Evolutionary conservation across 2,329 filamentous ascomycete genomes (phyloP), one percentile per base, ranked within the genome.

Genomic region (Xylariales sp.): DNA sequence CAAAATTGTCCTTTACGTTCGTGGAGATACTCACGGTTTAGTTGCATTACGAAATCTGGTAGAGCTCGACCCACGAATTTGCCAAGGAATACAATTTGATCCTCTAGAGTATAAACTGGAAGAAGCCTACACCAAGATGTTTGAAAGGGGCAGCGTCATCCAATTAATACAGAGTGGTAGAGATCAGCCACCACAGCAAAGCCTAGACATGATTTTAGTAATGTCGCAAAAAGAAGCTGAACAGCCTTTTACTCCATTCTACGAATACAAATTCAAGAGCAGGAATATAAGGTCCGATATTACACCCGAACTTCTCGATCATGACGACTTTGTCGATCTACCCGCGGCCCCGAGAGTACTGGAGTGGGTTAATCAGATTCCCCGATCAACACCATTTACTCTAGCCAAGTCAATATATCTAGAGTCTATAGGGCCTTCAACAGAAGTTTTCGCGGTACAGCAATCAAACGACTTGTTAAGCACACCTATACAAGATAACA

Each of bases 21-120:
- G 33, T 5, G 33, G 33, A 10, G 23, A 37, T 7, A 20, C 24
- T 10, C 19, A 18, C 28, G n/a, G 20, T n/a, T 13, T 35, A 25
- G 20, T 29, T 20, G 42, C 41, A 29, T 12, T 42, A 11, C 36
- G 42, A 12, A 42, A 42, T 20, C 5, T 44, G 28, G 36, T 23
- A 24, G 35, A 42, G 12, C 6, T 33, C 21, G 18, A 39, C 16
- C 15, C 29, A 17, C 16, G 17, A 10, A n/a, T n/a, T 33, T 39
- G 11, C 11, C 40, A 5, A 24, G 14, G 12, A 39, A 5, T 14
- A 20, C 40, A 8, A 12, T 44, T 6, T 16, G 42, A 4, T 39
- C 42, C 23, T 36, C 30, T n/a, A 33, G 37, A 29, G 14, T 33
- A 14, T 20, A 4, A n/a, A 4, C 11, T 36, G 12, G 21, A 37